A percentile compares a stretch with the other conserved stretches of the same genome.
Evolutionary conservation across 257 asterid genomes (phyloP).

Genomic region (Forsythia viridissima): DNA sequence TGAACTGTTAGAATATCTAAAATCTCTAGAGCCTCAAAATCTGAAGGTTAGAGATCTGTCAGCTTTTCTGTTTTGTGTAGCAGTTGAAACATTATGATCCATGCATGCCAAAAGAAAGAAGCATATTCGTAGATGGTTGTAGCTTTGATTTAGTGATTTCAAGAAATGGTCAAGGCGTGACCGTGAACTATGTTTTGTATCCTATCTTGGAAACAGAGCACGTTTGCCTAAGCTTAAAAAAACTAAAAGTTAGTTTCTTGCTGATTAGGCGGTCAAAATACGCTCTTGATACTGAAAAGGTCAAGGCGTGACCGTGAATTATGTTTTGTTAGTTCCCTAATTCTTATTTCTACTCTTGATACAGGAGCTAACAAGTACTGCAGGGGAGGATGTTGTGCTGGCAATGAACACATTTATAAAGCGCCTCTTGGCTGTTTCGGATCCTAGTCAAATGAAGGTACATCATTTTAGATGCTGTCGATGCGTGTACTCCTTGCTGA

Average conservation of each 20-base stretch:
- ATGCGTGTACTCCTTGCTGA: neutral
- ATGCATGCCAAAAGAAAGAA: neutral
- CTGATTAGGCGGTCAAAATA: too few relatives aligned
- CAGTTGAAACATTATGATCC: constrained; percentile 25
- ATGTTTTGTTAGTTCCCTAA: constrained; percentile 16
- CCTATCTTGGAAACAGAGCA: neutral
- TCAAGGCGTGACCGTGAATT: too few relatives aligned
- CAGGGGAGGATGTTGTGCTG: constrained; percentile 89
- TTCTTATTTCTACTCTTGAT: constrained; percentile 21
- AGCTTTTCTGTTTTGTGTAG: neutral
- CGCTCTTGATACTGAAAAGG: too few relatives aligned
- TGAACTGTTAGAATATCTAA: constrained; percentile 86
- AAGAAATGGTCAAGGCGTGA: neutral
- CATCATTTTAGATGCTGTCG: constrained; percentile 13
- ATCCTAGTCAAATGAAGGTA: constrained; percentile 97
- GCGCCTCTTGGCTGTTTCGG: constrained; percentile 86
- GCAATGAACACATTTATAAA: constrained; percentile 96
- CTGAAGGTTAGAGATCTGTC: constrained; percentile 60
- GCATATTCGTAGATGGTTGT: constrained; percentile 10
- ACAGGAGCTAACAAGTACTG: constrained; percentile 92
- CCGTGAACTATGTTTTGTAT: neutral
- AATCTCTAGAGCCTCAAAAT: constrained; percentile 95
- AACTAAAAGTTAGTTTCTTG: neutral
- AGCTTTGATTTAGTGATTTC: neutral
- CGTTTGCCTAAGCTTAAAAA: neutral